phyloP scores from a whole-genome alignment of 2,329 filamentous ascomycete species.

The Mycosphaerelloides madeirae region DNA sequence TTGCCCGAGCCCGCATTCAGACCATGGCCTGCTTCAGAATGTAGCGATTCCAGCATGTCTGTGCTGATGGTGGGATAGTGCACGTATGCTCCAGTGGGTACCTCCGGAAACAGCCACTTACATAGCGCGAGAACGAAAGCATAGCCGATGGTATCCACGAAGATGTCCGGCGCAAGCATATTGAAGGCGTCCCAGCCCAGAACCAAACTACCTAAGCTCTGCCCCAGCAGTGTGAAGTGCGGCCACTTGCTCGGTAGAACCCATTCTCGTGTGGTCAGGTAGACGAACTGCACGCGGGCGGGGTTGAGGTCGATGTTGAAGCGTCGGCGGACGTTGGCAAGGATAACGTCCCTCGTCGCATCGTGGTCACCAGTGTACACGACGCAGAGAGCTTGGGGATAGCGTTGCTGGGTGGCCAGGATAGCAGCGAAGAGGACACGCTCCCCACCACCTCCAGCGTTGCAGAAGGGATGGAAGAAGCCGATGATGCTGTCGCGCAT shows the following conservation, averaged over 20 bases:
- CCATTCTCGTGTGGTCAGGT: slow-evolving; percentile 80
- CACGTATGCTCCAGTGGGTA: slow-evolving; percentile 89
- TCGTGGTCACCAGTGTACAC: slow-evolving; percentile 96
- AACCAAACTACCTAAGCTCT: slow-evolving; percentile 81
- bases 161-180: slow-evolving; percentile 87
- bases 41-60: slow-evolving; percentile 72
- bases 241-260: slow-evolving; percentile 86
- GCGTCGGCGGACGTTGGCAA: slow-evolving; percentile 60
- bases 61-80: slow-evolving; percentile 98
- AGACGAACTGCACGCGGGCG: slow-evolving; percentile 80
- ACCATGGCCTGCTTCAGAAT: slow-evolving; percentile 54
- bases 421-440: slow-evolving; percentile 95
- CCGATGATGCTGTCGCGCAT: slow-evolving; percentile 83
- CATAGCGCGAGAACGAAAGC: slow-evolving; percentile 81
- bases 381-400: slow-evolving; percentile 81
- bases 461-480: slow-evolving; percentile 98
- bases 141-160: slow-evolving; percentile 97
- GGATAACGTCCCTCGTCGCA: slow-evolving; percentile 71
- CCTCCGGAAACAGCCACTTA: slow-evolving; percentile 71
- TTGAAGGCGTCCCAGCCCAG: slow-evolving; percentile 89
- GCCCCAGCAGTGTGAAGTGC: slow-evolving; percentile 87
- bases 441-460: slow-evolving; percentile 93
- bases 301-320: slow-evolving; percentile 90
- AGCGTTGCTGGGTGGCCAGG: slow-evolving; percentile 79
- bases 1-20: slow-evolving; percentile 78